Base-by-base conservation (phyloP, 2,329 filamentous ascomycete genomes). In the Penicillium sp. region DNA sequence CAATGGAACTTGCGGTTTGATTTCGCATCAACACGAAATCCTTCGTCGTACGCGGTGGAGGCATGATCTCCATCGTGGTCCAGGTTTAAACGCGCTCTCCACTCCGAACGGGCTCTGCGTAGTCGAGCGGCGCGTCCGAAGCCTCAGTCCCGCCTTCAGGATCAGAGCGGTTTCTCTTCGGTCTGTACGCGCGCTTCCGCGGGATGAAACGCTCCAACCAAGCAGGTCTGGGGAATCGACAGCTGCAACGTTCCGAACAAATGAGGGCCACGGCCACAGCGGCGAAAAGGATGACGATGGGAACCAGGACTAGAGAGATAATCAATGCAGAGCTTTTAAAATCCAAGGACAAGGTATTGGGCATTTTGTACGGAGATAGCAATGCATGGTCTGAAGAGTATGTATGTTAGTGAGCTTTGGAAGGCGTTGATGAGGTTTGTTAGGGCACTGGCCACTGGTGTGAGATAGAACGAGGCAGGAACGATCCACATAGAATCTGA, bases 31-130 rank as follows among this genome's bases (percentile, higher is more conserved):
- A 16, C 16, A 44, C 44, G 39, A 27, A n/a, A 67, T 84, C 86
- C 66, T 79, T 69, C 66, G 86, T 82, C 41, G 81, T 79, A 36
- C 85, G 69, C 11, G 84, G 84, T 35, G 75, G 75, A 18, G 82
- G 79, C 56, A 65, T 41, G 13, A 46, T 66, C 41, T 68, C 67
- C 62, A 74, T 72, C 43, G 27, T 40, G 53, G 27, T 51, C 51
- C 54, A 14, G 58, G 59, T n/a, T 58, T 68, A 72, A 18, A 70
- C 59, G 37, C 69, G 64, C 35, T 71, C 67, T 31, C 56, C 60
- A 39, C 58, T 55, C 19, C 55, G 52, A 33, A 69, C 66, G n/a
- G 70, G 64, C 13, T 55, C 59, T 33, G 63, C 64, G 47, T 70
- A 70, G 27, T 71, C 70, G 22, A 72, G 61, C 50, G 65, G 61